Conservation (phyloP, 1,284 basidiomycete genomes). For the Sporisorium scitamineum region DNA sequence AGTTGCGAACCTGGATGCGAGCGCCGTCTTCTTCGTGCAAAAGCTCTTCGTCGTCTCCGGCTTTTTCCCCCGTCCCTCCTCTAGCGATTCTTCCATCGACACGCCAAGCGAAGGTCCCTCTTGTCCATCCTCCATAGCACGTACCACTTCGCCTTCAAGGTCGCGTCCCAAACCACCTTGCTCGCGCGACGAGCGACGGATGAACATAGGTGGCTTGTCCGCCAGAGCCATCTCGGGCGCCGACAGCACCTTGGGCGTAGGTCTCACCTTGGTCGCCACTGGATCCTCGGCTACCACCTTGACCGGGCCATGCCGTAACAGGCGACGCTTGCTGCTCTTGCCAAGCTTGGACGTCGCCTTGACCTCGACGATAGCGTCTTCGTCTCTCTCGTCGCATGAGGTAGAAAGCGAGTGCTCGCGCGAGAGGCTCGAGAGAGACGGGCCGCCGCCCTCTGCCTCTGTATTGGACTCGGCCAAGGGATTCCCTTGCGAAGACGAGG, state of each 20-base stretch:
- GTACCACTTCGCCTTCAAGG: slow-evolving; percentile 57
- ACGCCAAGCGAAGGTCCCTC: slow-evolving; percentile 41
- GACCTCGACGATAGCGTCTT: slow-evolving; percentile 4
- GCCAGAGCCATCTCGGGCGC: slow-evolving; percentile 44
- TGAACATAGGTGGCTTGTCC: slow-evolving; percentile 48
- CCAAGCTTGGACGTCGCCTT: slow-evolving; percentile 4
- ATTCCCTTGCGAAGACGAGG: slow-evolving; percentile 1
- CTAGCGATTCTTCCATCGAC: slow-evolving; percentile 34
- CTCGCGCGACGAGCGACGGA: slow-evolving; percentile 56
- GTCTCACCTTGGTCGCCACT: slow-evolving; percentile 25
- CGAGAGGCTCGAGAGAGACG: slow-evolving; percentile 9
- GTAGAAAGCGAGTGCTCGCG: slow-evolving; percentile 7
- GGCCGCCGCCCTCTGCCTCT: not conserved
- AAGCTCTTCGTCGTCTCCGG: not conserved
- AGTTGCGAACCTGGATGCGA: slow-evolving; percentile 17
- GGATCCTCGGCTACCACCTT: slow-evolving; percentile 42
- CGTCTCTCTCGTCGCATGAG: slow-evolving; percentile 32
- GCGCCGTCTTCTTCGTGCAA: slow-evolving; percentile 6
- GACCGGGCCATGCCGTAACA: slow-evolving; percentile 37
- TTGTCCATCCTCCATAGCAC: slow-evolving; percentile 45
- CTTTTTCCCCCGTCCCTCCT: slow-evolving; percentile 3
- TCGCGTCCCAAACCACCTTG: slow-evolving; percentile 64
- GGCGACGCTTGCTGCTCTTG: slow-evolving; percentile 40
- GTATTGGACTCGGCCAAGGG: not conserved
- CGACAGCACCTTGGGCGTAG: slow-evolving; percentile 27